These are phyloP conservation scores for Pichia sp. DNA, from an alignment of 1,139 yeast genomes.

Conservation along the genomic window DNA sequence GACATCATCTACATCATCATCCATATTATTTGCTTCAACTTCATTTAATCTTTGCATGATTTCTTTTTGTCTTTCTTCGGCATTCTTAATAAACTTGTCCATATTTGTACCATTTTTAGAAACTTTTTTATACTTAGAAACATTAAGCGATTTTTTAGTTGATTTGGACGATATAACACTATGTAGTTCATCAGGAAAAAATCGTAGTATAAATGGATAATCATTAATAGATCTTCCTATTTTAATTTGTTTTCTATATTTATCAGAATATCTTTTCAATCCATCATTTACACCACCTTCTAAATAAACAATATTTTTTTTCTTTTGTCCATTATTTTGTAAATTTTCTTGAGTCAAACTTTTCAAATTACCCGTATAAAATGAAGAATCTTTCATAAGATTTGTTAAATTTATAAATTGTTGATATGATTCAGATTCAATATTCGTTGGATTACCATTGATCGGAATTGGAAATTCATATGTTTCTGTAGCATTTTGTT, in stretches of 20 bases:
- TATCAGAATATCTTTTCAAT: slow-evolving; percentile 67
- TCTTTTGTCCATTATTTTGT: neutral
- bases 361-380: slow-evolving; percentile 56
- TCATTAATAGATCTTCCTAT: slow-evolving; percentile 77
- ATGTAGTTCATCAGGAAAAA: slow-evolving; percentile 79
- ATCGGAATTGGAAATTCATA: slow-evolving; percentile 53
- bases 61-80: slow-evolving; percentile 35
- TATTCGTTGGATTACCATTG: slow-evolving; percentile 51
- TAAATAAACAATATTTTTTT: slow-evolving; percentile 14
- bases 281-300: slow-evolving; percentile 50
- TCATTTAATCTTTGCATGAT: slow-evolving; percentile 55
- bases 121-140: slow-evolving; percentile 43
- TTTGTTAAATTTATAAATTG: slow-evolving; percentile 56
- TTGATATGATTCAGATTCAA: slow-evolving; percentile 57
- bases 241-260: slow-evolving; percentile 63
- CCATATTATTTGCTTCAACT: slow-evolving; percentile 43
- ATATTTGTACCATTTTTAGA: slow-evolving; percentile 32
- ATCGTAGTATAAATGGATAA: slow-evolving; percentile 66
- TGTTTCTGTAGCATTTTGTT: slow-evolving; percentile 32
- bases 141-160: slow-evolving; percentile 42
- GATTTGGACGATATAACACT: slow-evolving; percentile 44
- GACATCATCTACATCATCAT: slow-evolving; percentile 31
- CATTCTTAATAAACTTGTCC: slow-evolving; percentile 28
- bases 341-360: slow-evolving; percentile 21
- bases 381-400: slow-evolving; percentile 66